Conservation (phyloP, 768 basidiomycete genomes). For the Suillus cothurnatus region DNA sequence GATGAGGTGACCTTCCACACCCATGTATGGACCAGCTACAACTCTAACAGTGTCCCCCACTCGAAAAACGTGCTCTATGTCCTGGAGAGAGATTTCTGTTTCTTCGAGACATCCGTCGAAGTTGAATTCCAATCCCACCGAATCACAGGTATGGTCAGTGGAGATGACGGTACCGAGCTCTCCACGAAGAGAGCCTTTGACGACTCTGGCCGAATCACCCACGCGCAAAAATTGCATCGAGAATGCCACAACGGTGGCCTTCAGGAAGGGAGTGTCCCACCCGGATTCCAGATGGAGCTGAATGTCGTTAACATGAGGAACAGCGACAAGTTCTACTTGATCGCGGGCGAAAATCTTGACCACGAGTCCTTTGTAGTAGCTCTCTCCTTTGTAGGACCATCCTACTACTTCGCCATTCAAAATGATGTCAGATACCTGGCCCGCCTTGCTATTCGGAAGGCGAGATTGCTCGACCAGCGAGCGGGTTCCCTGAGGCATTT, state of each 20-base stretch:
- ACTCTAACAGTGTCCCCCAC: not conserved
- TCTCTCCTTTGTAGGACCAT: not conserved
- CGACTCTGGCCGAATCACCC: not conserved
- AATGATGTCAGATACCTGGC: not conserved
- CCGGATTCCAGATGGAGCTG: not conserved
- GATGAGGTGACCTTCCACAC: not conserved
- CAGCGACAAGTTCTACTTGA: not conserved
- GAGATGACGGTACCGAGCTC: not conserved
- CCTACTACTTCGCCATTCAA: not conserved
- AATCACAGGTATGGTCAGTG: not conserved
- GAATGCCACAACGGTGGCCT: not conserved
- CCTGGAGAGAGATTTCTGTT: not conserved
- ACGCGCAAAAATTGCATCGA: not conserved
- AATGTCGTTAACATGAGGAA: not conserved
- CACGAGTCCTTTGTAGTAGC: not conserved
- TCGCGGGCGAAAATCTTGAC: not conserved
- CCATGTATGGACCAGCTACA: not conserved
- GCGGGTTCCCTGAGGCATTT: not conserved
- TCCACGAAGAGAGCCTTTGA: not conserved
- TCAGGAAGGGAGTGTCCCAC: not conserved
- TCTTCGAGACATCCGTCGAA: not conserved
- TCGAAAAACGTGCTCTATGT: not conserved
- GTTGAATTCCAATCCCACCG: not conserved
- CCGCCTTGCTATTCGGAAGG: not conserved
- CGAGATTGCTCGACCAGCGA: not conserved